Evolutionary conservation across 2,329 filamentous ascomycete species (phyloP), one percentile per base, ranked within the genome.

Genomic region (Piedraia hortae): DNA sequence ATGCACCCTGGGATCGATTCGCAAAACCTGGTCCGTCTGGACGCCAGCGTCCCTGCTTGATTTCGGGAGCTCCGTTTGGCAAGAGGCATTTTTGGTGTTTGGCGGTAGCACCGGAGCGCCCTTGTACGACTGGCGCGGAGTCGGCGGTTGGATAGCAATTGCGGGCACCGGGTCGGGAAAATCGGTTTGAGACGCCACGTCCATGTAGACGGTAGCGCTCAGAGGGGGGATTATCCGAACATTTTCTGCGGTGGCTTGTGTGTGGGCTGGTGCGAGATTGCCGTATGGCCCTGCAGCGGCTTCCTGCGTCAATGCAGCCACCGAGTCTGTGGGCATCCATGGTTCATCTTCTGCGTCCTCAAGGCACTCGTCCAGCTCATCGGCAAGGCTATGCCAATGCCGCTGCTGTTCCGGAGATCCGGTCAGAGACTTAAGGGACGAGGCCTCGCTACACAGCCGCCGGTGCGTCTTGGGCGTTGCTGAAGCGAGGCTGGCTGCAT

Each of bases 11-110:
- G 64, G 62, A 38, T 89, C 80, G 4, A 88, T 62, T 24, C 74
- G 62, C n/a, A n/a, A n/a, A 26, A 93, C 91, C 27, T 75, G 73
- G 34, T 93, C 80, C 0, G 85, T 97, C 50, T 97, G 85, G 26
- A 80, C 57, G 2, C 59, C 63, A 20, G 47, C 54, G 25, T 56
- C 67, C 18, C 48, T 50, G 32, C 53, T 51, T 10, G 49, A 42
- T 12, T 44, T 40, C 6, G 51, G 43, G 21, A 64, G 50, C 16
- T 56, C 56, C 12, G 78, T 77, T 45, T 97, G 85, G 35, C 71
- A 82, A 10, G 65, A 67, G 30, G 71, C 65, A 44, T 77, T 77
- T 42, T 78, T 91, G 4, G 63, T 69, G 29, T 64, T 64, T 25
- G 80, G 66, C 24, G 78, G 78, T 14, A 89, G 66, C 24, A 89